Evolutionary conservation across 495 filamentous ascomycete species (phyloP).

Genomic region (Trichoderma virens): DNA sequence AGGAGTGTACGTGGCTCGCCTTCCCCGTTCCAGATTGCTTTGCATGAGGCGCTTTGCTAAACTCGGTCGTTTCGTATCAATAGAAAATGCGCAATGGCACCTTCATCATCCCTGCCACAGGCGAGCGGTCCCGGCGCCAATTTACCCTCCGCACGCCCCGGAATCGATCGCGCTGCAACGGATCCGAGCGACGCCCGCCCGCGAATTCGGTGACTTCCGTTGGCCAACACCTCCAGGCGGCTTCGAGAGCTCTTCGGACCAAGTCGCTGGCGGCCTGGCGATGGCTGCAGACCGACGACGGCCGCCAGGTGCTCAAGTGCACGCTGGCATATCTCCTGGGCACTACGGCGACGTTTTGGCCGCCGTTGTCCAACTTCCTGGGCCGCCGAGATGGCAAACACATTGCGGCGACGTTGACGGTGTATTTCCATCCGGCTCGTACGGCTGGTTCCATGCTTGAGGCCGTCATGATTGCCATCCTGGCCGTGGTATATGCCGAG

Average conservation of each 20-base stretch:
- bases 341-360: constrained; percentile 79
- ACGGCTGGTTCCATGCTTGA: constrained; percentile 86
- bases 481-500: constrained; percentile 77
- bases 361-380: constrained; percentile 60
- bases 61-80: neutral
- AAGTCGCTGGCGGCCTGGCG: constrained; percentile 20
- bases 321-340: constrained; percentile 86
- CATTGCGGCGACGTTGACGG: constrained; percentile 84
- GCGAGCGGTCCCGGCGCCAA: constrained; percentile 50
- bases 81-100: constrained; percentile 55
- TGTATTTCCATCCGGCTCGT: constrained; percentile 95
- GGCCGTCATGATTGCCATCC: constrained; percentile 71
- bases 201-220: constrained; percentile 22
- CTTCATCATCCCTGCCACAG: constrained; percentile 51
- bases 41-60: neutral
- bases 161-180: constrained; percentile 21
- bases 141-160: constrained; percentile 45
- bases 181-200: constrained; percentile 16
- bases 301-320: constrained; percentile 81
- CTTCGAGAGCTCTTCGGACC: constrained; percentile 12
- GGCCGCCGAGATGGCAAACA: constrained; percentile 93
- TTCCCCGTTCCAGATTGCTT: neutral
- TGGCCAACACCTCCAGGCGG: constrained; percentile 19
- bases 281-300: constrained; percentile 46
- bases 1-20: constrained; percentile 22